Evolutionary conservation across 2,329 filamentous ascomycete species (phyloP).

Genomic region (Amauroascus verrucosus): DNA sequence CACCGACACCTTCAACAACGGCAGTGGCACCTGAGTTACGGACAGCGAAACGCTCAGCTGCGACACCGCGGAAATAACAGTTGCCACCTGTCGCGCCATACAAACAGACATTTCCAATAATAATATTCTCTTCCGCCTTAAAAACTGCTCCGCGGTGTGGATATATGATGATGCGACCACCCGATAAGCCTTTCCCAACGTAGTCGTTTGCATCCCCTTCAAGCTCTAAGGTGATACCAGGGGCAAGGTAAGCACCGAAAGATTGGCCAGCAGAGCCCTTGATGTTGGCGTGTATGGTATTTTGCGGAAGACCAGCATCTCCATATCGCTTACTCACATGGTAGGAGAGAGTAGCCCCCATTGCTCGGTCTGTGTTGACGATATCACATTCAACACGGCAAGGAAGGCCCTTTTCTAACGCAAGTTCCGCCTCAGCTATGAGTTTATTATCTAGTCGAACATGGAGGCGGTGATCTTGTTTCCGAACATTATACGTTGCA

Average conservation of each 20-base stretch:
- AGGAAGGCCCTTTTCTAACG: slow-evolving; percentile 85
- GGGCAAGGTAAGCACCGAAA: slow-evolving; percentile 86
- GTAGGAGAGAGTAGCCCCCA: slow-evolving; percentile 90
- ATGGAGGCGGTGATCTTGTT: slow-evolving; percentile 91
- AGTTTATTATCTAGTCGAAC: slow-evolving; percentile 93
- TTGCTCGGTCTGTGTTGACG: slow-evolving; percentile 88
- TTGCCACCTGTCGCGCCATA: slow-evolving; percentile 87
- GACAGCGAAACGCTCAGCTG: slow-evolving; percentile 91
- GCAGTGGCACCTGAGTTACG: slow-evolving; percentile 92
- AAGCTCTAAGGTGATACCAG: slow-evolving; percentile 86
- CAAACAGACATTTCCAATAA: slow-evolving; percentile 88
- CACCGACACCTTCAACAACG: slow-evolving; percentile 92
- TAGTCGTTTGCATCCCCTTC: slow-evolving; percentile 97
- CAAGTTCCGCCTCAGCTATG: slow-evolving; percentile 88
- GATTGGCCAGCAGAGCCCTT: slow-evolving; percentile 94
- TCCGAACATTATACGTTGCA: slow-evolving; percentile 93
- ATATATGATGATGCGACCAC: slow-evolving; percentile 86
- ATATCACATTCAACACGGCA: slow-evolving; percentile 92
- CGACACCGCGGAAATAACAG: slow-evolving; percentile 94
- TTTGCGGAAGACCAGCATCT: slow-evolving; percentile 75
- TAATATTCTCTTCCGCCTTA: slow-evolving; percentile 91
- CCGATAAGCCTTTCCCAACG: slow-evolving; percentile 89
- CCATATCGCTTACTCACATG: slow-evolving; percentile 90
- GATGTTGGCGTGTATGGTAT: slow-evolving; percentile 93
- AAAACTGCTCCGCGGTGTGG: slow-evolving; percentile 81